Conservation (phyloP, 2,329 filamentous ascomycete species). For the Ambrosiella beaveri region DNA sequence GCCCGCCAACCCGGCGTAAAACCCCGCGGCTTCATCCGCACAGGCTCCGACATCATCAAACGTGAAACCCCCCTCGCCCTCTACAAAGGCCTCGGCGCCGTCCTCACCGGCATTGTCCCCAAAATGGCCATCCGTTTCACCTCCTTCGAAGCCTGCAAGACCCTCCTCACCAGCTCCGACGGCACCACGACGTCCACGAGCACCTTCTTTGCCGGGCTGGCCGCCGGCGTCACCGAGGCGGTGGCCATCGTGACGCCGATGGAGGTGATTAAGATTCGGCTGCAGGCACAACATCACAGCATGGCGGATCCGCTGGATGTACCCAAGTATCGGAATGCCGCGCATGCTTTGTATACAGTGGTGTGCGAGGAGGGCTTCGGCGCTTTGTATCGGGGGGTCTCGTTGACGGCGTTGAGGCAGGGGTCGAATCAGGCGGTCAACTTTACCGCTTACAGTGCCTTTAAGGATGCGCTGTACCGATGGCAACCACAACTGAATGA, state of each 20-base stretch:
- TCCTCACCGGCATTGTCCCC: conserved; percentile 87
- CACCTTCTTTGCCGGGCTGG: conserved; percentile 63
- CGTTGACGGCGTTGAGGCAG: conserved; percentile 80
- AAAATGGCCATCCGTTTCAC: conserved; percentile 99
- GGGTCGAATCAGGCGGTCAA: conserved; percentile 97
- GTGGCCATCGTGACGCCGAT: conserved; percentile 94
- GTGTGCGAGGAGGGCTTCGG: conserved; percentile 77
- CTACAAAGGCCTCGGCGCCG: conserved; percentile 96
- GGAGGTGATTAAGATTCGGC: conserved; percentile 97
- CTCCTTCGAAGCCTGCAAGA: conserved; percentile 92
- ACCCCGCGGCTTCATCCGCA: conserved; percentile 72
- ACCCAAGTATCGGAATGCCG: conserved; percentile 93
- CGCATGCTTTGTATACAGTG: conserved; percentile 68
- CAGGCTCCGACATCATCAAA: conserved; percentile 70
- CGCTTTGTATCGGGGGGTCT: conserved; percentile 83
- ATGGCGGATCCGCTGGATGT: conserved; percentile 94
- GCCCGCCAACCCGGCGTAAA: conserved; percentile 69
- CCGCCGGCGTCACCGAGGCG: conserved; percentile 88
- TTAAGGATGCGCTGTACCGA: conserved; percentile 61
- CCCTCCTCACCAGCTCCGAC: conserved; percentile 52
- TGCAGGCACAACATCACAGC: conserved; percentile 94
- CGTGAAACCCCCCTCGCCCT: conserved; percentile 82
- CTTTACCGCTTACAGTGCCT: conserved; percentile 92
- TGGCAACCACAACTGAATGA: conserved; percentile 50
- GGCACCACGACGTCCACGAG: conserved; percentile 51